phyloP scores from a whole-genome alignment of 768 basidiomycete species.

The Auricularia cornea region DNA sequence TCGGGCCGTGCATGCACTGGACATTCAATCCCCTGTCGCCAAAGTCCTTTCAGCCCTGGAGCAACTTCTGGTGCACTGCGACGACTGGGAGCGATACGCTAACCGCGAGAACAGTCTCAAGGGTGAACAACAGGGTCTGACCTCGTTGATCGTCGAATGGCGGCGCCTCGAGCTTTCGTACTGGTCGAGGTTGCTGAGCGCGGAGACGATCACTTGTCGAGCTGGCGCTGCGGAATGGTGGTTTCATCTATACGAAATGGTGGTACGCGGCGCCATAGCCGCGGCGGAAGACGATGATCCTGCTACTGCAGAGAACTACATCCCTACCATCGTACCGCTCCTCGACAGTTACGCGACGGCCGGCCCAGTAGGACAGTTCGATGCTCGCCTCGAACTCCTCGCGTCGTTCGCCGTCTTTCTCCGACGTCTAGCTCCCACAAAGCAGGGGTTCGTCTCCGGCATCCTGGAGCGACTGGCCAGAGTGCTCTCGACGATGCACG shows the following conservation, averaged over 20 bases:
- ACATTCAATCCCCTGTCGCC: slow-evolving; percentile 66
- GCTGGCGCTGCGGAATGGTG: slow-evolving; percentile 65
- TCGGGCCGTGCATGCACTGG: slow-evolving; percentile 50
- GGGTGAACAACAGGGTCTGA: slow-evolving; percentile 54
- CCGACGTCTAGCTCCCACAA: slow-evolving; percentile 24
- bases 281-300: slow-evolving; percentile 26
- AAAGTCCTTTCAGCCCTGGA: slow-evolving; percentile 77
- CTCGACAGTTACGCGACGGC: slow-evolving; percentile 70
- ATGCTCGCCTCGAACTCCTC: slow-evolving; percentile 57
- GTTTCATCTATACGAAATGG: slow-evolving; percentile 81
- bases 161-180: slow-evolving; percentile 79
- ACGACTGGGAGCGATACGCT: slow-evolving; percentile 97
- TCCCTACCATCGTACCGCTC: slow-evolving; percentile 62
- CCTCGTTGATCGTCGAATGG: slow-evolving; percentile 77
- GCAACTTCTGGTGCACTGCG: slow-evolving; percentile 73
- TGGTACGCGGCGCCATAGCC: slow-evolving; percentile 52
- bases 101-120: slow-evolving; percentile 81
- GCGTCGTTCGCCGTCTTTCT: slow-evolving; percentile 55
- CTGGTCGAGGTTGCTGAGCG: slow-evolving; percentile 75
- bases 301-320: slow-evolving; percentile 39
- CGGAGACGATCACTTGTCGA: slow-evolving; percentile 42
- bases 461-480: slow-evolving; percentile 43
- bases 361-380: slow-evolving; percentile 80
- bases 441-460: slow-evolving; percentile 20
- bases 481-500: slow-evolving; percentile 52